A percentile compares a stretch with the other conserved stretches of the same genome.
These are phyloP conservation scores for Cavenderia fasciculata DNA, from an alignment of 78 protist species.

Conservation along the genomic window DNA sequence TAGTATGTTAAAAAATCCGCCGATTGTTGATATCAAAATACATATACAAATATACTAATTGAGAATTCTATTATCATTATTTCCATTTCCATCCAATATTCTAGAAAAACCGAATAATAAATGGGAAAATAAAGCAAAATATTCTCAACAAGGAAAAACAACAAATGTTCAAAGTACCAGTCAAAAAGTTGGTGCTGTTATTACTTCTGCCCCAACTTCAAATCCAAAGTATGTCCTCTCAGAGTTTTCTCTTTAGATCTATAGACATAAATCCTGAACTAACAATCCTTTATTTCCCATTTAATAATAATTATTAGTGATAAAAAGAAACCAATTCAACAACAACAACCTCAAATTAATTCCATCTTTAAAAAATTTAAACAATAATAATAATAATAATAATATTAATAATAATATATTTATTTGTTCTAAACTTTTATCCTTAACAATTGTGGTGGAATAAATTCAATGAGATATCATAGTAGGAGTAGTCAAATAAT, in stretches of 20 bases:
- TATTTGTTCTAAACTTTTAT: no score
- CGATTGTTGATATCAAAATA: not conserved
- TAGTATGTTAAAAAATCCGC: no score
- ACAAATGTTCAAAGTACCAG: not conserved
- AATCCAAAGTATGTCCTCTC: no score
- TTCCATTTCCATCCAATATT: not conserved
- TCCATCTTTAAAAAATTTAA: not conserved
- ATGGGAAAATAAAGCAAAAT: slow-evolving; percentile 25
- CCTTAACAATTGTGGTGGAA: no score
- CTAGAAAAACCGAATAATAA: slow-evolving; percentile 27
- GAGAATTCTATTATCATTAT: no score
- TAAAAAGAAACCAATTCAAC: not conserved
- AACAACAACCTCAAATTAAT: not conserved
- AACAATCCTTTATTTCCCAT: no score
- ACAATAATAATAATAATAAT: not conserved
- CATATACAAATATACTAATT: not conserved
- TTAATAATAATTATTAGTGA: not conserved
- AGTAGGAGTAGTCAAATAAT: no score
- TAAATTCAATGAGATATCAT: no score
- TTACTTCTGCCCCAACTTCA: slow-evolving; percentile 42
- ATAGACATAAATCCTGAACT: no score
- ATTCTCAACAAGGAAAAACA: slow-evolving; percentile 6
- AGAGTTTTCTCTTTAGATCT: no score
- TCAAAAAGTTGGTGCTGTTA: slow-evolving; percentile 46
- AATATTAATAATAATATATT: not conserved